phyloP scores from a whole-genome alignment of 768 basidiomycete genomes.

The Boletales sp. region DNA sequence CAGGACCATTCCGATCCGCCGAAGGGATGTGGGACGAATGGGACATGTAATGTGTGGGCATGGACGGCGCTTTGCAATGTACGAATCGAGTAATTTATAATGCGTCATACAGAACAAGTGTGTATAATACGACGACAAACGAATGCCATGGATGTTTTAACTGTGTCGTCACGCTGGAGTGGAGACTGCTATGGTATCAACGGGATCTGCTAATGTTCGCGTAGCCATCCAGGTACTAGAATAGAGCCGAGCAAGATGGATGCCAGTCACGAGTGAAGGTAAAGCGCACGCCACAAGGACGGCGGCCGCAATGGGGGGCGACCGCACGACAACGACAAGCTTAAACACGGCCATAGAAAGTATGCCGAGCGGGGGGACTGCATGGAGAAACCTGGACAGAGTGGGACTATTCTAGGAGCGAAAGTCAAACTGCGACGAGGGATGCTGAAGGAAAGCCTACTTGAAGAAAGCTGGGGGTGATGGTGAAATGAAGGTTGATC shows the following conservation, averaged over 20 bases:
- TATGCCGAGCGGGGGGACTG: constrained; percentile 26
- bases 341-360: constrained; percentile 16
- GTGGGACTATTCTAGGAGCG: constrained; percentile 9
- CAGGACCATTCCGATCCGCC: constrained; percentile 8
- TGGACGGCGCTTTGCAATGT: background rate
- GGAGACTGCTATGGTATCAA: background rate
- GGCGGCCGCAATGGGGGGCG: constrained; percentile 15
- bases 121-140: constrained; percentile 9
- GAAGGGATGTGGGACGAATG: constrained; percentile 64
- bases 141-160: too few relatives aligned
- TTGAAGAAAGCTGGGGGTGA: constrained; percentile 14
- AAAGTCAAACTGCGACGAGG: background rate
- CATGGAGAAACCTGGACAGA: constrained; percentile 19
- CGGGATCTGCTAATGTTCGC: background rate
- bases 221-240: constrained; percentile 2
- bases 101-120: constrained; percentile 9
- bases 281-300: constrained; percentile 21
- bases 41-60: constrained; percentile 50
- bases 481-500: constrained; percentile 24
- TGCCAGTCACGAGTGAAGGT: constrained; percentile 14
- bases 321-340: constrained; percentile 17
- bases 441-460: constrained; percentile 5
- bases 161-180: too few relatives aligned
- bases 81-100: constrained; percentile 11
- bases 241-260: constrained; percentile 8